phyloP scores from a whole-genome alignment of 2,329 filamentous ascomycete species.

The Cyanodermella asteris region DNA sequence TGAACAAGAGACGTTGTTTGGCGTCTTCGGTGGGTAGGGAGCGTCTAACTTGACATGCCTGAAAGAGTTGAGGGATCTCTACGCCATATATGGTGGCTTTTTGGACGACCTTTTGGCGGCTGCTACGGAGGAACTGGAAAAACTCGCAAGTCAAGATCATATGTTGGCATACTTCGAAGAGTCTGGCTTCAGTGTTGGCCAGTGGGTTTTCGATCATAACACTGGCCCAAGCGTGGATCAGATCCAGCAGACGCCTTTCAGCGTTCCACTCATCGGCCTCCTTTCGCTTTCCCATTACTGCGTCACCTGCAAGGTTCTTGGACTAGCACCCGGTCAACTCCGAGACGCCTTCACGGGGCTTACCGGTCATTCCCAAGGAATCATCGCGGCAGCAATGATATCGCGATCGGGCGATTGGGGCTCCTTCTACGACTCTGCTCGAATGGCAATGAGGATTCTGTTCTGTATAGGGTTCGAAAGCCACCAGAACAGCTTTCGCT shows the following conservation, averaged over 20 bases:
- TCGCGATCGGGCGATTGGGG: slow-evolving; percentile 15
- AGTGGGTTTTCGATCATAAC: slow-evolving; percentile 11
- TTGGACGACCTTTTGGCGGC: slow-evolving; percentile 4
- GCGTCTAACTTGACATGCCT: slow-evolving; percentile 7
- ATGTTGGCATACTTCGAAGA: neutral
- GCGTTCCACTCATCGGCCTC: slow-evolving; percentile 18
- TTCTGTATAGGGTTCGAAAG: slow-evolving; percentile 16
- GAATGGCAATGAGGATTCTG: slow-evolving; percentile 12
- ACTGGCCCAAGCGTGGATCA: slow-evolving; percentile 13
- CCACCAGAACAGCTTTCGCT: slow-evolving; percentile 10
- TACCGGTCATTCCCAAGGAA: slow-evolving; percentile 19
- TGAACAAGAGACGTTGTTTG: slow-evolving; percentile 6
- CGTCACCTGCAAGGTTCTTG: slow-evolving; percentile 12
- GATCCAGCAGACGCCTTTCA: slow-evolving; percentile 16
- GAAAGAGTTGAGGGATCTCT: slow-evolving; percentile 7
- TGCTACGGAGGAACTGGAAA: slow-evolving; percentile 4
- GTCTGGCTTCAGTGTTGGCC: neutral
- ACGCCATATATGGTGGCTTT: slow-evolving; percentile 7
- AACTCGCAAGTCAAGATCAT: too few species aligned
- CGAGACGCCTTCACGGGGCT: slow-evolving; percentile 9
- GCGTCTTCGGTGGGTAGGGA: slow-evolving; percentile 9
- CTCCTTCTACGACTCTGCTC: slow-evolving; percentile 12
- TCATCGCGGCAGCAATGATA: slow-evolving; percentile 16
- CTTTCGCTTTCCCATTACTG: slow-evolving; percentile 14
- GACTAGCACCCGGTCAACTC: slow-evolving; percentile 13